phyloP scores from a whole-genome alignment of 495 filamentous ascomycete genomes.

The Terfezia boudieri region DNA sequence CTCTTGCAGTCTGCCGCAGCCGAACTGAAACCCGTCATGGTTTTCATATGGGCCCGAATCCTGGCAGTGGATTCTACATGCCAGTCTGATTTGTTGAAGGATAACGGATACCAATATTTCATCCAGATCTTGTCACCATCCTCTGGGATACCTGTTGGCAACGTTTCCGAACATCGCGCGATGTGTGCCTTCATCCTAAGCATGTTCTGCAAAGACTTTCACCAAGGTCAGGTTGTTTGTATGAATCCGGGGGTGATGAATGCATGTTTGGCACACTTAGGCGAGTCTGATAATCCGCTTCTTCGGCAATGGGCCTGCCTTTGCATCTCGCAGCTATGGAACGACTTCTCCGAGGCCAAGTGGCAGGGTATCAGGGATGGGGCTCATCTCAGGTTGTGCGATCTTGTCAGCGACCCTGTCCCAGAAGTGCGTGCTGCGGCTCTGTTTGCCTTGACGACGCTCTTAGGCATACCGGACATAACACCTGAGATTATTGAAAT shows the following conservation, averaged over 20 bases:
- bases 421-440: conserved; percentile 91
- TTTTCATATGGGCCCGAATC: conserved; percentile 97
- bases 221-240: conserved; percentile 74
- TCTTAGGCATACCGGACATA: conserved; percentile 79
- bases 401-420: conserved; percentile 63
- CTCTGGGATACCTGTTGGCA: conserved; percentile 58
- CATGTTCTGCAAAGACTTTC: conserved; percentile 86
- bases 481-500: conserved; percentile 76
- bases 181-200: conserved; percentile 98
- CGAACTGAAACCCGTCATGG: conserved; percentile 94
- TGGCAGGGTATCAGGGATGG: conserved; percentile 72
- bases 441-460: conserved; percentile 76
- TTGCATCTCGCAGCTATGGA: conserved; percentile 89
- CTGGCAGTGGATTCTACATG: conserved; percentile 86
- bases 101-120: conserved; percentile 94
- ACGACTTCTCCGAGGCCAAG: conserved; percentile 72
- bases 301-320: conserved; percentile 92
- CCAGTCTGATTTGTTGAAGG: conserved; percentile 79
- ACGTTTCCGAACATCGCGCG: conserved; percentile 79
- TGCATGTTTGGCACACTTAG: conserved; percentile 58
- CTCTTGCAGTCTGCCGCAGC: conserved; percentile 82
- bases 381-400: conserved; percentile 55
- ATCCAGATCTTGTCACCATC: conserved; percentile 66
- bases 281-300: conserved; percentile 63
- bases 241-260: conserved; percentile 66